Evolutionary conservation across 768 basidiomycete genomes (phyloP).

Genomic region (Kwoniella heveanensis): DNA sequence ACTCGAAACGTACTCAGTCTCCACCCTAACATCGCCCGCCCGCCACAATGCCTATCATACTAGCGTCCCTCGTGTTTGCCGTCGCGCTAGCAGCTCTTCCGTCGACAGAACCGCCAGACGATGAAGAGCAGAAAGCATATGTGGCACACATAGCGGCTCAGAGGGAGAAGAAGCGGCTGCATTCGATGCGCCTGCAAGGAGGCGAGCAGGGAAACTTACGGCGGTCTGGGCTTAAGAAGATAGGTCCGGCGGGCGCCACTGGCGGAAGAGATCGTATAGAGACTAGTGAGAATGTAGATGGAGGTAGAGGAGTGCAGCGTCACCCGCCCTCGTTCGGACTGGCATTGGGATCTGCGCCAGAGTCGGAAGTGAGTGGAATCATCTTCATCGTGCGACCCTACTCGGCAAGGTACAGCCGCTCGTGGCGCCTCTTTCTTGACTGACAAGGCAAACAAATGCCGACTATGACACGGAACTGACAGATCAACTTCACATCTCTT

Average conservation of each 20-base stretch:
- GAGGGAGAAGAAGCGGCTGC: conserved; percentile 10
- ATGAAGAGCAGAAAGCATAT: conserved; percentile 5
- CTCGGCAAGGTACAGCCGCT: too few relatives aligned
- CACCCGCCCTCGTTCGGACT: not conserved
- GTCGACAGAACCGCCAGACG: conserved; percentile 21
- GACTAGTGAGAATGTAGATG: not conserved
- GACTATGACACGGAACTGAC: too few relatives aligned
- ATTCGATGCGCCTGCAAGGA: not conserved
- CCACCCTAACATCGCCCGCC: not conserved
- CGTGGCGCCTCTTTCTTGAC: too few relatives aligned
- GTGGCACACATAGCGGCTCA: conserved; percentile 4
- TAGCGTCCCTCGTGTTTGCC: conserved; percentile 31
- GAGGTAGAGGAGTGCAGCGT: not conserved
- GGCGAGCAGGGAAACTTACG: not conserved
- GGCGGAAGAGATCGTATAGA: too few relatives aligned
- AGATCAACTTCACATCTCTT: not conserved
- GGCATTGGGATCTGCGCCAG: not conserved
- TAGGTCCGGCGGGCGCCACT: too few relatives aligned
- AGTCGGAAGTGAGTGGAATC: not conserved
- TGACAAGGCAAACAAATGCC: too few relatives aligned
- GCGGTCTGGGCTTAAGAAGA: too few relatives aligned
- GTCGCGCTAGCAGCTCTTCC: conserved; percentile 25
- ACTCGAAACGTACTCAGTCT: not conserved
- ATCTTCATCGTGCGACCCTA: too few relatives aligned
- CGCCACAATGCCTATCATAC: conserved; percentile 23